phyloP scores from a whole-genome alignment of 768 basidiomycete species.

The Xerocomus brunneocitrinus region DNA sequence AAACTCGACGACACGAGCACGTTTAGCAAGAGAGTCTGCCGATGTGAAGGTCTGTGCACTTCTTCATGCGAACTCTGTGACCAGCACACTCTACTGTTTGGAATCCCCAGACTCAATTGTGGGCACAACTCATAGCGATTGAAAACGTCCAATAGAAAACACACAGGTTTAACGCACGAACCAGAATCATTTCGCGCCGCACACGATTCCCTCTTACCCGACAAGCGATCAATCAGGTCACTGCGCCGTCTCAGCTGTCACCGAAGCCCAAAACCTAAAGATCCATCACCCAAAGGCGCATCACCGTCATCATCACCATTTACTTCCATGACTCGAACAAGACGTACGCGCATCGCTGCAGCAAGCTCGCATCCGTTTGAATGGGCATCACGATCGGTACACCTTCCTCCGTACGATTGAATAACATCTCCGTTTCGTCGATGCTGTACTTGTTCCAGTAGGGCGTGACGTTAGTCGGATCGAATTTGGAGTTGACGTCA shows the following conservation, averaged over 20 bases:
- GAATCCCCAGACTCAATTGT: too few species aligned
- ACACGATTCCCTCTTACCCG: too few species aligned
- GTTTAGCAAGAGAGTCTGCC: too few species aligned
- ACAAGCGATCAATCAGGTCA: not conserved
- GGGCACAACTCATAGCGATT: too few species aligned
- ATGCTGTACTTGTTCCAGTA: not conserved
- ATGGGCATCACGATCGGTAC: not conserved
- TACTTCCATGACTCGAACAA: not conserved
- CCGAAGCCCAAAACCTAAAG: not conserved
- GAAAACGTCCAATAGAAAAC: too few species aligned
- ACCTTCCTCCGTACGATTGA: not conserved
- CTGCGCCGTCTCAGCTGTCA: not conserved
- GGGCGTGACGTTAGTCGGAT: not conserved
- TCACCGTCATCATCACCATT: not conserved
- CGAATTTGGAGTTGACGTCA: not conserved
- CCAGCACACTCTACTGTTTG: too few species aligned
- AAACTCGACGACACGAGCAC: too few species aligned
- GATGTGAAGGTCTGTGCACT: too few species aligned
- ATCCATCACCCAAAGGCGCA: not conserved
- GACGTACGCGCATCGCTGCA: not conserved
- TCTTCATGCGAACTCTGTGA: too few species aligned
- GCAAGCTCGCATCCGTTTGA: not conserved
- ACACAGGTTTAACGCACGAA: too few species aligned
- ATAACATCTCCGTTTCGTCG: not conserved
- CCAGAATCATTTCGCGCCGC: too few species aligned